Percentiles rank a stretch among this genome's conserved stretches.
These are phyloP conservation scores for Apiospora saccharicola DNA, from an alignment of 2,329 filamentous ascomycete species.

Conservation along the genomic window DNA sequence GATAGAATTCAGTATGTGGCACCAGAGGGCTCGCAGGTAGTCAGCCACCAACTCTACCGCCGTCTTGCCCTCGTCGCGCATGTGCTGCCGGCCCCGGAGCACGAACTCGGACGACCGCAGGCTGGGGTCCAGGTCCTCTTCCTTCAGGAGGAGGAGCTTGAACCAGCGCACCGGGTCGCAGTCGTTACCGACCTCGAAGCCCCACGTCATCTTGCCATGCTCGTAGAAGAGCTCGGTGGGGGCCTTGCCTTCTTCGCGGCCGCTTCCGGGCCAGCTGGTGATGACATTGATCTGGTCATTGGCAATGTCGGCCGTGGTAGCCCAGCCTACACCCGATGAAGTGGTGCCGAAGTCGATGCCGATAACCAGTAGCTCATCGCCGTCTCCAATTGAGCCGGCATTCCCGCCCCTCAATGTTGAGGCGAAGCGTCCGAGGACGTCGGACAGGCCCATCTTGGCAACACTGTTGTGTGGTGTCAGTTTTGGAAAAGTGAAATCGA, in stretches of 20 bases:
- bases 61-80: constrained; percentile 32
- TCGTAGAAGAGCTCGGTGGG: constrained; percentile 36
- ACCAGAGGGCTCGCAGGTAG: constrained; percentile 38
- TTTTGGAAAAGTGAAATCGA: no score
- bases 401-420: neutral
- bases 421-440: neutral
- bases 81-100: constrained; percentile 20
- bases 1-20: constrained; percentile 33
- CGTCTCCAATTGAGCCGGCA: neutral
- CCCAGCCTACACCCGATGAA: neutral
- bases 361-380: neutral
- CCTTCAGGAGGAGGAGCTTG: constrained; percentile 36
- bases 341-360: neutral
- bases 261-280: constrained; percentile 20
- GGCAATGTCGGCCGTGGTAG: neutral
- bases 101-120: constrained; percentile 31
- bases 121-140: constrained; percentile 31
- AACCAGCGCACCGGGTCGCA: constrained; percentile 38
- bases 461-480: neutral
- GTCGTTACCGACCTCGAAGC: constrained; percentile 33
- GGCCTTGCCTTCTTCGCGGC: constrained; percentile 29
- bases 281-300: neutral
- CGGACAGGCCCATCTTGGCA: neutral
- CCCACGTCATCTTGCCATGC: constrained; percentile 32
- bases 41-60: constrained; percentile 34